Conservation (phyloP, 2,329 filamentous ascomycete species). For the Lasiodiplodia sp. region DNA sequence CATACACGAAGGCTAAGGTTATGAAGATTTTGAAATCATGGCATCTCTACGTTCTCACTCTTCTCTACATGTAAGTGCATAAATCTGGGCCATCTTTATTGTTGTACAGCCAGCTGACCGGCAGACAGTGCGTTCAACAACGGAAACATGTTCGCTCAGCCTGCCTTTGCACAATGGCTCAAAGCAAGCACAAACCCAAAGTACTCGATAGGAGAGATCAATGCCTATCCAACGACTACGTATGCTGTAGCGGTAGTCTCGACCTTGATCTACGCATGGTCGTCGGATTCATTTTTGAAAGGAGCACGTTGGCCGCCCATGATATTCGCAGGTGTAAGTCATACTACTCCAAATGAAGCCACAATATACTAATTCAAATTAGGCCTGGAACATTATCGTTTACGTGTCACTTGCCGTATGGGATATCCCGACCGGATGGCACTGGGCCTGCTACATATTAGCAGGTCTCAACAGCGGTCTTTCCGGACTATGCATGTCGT, state of each 20-base stretch:
- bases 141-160: slow-evolving; percentile 57
- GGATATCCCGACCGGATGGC: slow-evolving; percentile 62
- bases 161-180: slow-evolving; percentile 61
- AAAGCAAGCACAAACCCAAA: slow-evolving; percentile 46
- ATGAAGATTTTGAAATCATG: slow-evolving; percentile 68
- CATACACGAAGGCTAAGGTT: slow-evolving; percentile 61
- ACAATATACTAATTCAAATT: background rate
- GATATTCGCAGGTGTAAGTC: slow-evolving; percentile 59
- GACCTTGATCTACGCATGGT: slow-evolving; percentile 71
- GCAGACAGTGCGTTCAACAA: slow-evolving; percentile 65
- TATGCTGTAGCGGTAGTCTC: slow-evolving; percentile 63
- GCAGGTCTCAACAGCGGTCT: slow-evolving; percentile 56
- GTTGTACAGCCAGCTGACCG: background rate
- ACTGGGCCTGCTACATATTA: slow-evolving; percentile 69
- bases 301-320: slow-evolving; percentile 71
- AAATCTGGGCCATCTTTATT: background rate
- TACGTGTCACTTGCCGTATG: slow-evolving; percentile 57
- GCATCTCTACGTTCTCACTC: slow-evolving; percentile 67
- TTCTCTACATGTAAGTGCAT: slow-evolving; percentile 61
- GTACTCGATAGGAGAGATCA: slow-evolving; percentile 62
- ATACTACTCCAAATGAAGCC: slow-evolving; percentile 39
- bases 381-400: slow-evolving; percentile 42
- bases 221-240: slow-evolving; percentile 60
- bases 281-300: slow-evolving; percentile 66
- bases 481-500: slow-evolving; percentile 59